Conservation (phyloP, 768 basidiomycete species). For the Strobilomyces dryophilus region DNA sequence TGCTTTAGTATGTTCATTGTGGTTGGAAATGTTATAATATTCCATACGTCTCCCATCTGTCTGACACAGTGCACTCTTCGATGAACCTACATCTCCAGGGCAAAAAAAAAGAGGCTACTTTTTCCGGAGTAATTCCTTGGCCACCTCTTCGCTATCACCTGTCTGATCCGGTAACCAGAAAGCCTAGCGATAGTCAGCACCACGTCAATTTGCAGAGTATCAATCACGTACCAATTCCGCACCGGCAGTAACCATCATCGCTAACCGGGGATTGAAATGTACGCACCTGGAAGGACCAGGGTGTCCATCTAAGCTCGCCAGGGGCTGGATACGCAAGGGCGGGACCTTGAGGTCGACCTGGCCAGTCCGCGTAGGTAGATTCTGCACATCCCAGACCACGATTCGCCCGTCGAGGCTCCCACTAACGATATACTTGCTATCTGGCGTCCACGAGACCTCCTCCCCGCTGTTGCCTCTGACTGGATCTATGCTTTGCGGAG, state of each 20-base stretch:
- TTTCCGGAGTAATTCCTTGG: constrained; percentile 64
- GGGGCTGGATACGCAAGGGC: constrained; percentile 48
- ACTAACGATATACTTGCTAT: constrained; percentile 84
- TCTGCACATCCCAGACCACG: constrained; percentile 82
- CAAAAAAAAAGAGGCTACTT: constrained; percentile 20
- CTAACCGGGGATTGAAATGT: constrained; percentile 82
- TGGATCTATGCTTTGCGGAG: constrained; percentile 59
- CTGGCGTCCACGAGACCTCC: constrained; percentile 92
- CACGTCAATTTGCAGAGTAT: not conserved
- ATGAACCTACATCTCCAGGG: not conserved
- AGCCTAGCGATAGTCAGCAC: constrained; percentile 38
- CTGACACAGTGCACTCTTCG: not conserved
- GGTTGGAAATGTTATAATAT: not conserved
- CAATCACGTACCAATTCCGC: constrained; percentile 66
- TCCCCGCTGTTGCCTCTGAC: constrained; percentile 83
- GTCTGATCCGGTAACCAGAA: constrained; percentile 67
- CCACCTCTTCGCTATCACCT: constrained; percentile 66
- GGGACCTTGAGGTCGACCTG: constrained; percentile 51
- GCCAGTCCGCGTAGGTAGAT: constrained; percentile 49
- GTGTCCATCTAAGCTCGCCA: constrained; percentile 66
- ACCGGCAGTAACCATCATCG: constrained; percentile 86
- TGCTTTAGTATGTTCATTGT: not conserved
- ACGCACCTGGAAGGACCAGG: constrained; percentile 83
- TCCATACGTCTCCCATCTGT: not conserved
- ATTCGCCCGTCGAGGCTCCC: constrained; percentile 85